These are phyloP conservation scores for Candida ipomoeae DNA, from an alignment of 805 yeast genomes.

Conservation along the genomic window DNA sequence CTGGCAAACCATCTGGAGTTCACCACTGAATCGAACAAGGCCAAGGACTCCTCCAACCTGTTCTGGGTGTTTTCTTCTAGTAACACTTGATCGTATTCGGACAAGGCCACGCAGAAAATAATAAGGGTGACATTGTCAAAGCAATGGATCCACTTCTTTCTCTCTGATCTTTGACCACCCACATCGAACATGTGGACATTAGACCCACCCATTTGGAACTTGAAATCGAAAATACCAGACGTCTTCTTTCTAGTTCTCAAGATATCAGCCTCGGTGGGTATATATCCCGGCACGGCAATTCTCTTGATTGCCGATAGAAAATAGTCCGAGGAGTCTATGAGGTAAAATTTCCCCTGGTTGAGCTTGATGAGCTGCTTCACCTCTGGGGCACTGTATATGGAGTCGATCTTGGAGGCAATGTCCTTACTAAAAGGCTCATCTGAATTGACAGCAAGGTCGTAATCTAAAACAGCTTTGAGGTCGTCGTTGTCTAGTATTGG, in stretches of 20 bases:
- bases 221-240: slow-evolving; percentile 83
- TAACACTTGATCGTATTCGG: slow-evolving; percentile 86
- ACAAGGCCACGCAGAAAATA: slow-evolving; percentile 85
- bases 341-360: slow-evolving; percentile 67
- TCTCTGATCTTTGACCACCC: slow-evolving; percentile 94
- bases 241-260: slow-evolving; percentile 87
- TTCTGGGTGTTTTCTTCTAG: slow-evolving; percentile 42
- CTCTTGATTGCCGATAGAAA: slow-evolving; percentile 66
- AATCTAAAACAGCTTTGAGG: slow-evolving; percentile 41
- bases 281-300: slow-evolving; percentile 54
- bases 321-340: slow-evolving; percentile 81
- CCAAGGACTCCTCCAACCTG: slow-evolving; percentile 48
- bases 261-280: slow-evolving; percentile 74
- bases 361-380: slow-evolving; percentile 54
- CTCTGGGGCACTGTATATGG: slow-evolving; percentile 53
- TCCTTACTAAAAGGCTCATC: slow-evolving; percentile 48
- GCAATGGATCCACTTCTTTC: slow-evolving; percentile 96
- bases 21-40: slow-evolving; percentile 83
- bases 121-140: slow-evolving; percentile 89
- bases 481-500: slow-evolving; percentile 32
- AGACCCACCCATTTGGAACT: slow-evolving; percentile 65
- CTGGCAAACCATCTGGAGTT: slow-evolving; percentile 91
- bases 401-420: slow-evolving; percentile 45
- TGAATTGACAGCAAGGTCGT: slow-evolving; percentile 51
- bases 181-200: slow-evolving; percentile 62